Conservation (phyloP, 441 rosid genomes). For the Populus hybrid region DNA sequence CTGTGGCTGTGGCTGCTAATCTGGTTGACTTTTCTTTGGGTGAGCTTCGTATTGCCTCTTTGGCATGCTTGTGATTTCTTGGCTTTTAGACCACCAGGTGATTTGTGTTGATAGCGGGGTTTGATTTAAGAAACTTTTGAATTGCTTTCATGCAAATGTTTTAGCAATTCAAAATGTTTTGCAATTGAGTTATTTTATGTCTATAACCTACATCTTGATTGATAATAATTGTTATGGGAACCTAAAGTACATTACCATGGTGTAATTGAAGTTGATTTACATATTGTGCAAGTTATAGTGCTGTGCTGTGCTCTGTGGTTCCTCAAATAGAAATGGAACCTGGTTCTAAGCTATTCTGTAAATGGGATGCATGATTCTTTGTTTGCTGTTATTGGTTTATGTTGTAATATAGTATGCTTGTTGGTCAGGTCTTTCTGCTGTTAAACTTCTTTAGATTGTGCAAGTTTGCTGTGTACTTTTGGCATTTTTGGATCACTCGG, state of each 20-base stretch:
- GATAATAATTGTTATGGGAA: not conserved
- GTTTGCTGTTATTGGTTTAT: not conserved
- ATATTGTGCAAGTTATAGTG: not conserved
- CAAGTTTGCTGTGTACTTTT: not conserved
- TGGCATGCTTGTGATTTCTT: not conserved
- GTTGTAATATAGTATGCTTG: not conserved
- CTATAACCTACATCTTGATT: no score
- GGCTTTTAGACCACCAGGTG: not conserved
- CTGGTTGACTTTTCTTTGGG: conserved; percentile 89
- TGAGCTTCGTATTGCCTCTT: conserved; percentile 16
- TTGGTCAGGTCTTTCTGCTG: not conserved
- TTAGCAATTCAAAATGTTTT: no score
- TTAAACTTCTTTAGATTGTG: no score
- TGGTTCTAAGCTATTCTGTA: not conserved
- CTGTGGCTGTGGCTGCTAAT: conserved; percentile 82
- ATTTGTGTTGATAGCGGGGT: not conserved
- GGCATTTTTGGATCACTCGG: not conserved
- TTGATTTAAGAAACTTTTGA: not conserved
- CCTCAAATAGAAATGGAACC: not conserved
- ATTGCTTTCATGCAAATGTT: not conserved
- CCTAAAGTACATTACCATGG: not conserved
- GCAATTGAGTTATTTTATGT: not conserved
- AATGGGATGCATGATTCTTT: not conserved
- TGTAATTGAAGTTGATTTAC: not conserved
- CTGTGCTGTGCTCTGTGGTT: not conserved